Conservation (phyloP, 2,329 filamentous ascomycete species). For the Cytospora paraplurivora region DNA sequence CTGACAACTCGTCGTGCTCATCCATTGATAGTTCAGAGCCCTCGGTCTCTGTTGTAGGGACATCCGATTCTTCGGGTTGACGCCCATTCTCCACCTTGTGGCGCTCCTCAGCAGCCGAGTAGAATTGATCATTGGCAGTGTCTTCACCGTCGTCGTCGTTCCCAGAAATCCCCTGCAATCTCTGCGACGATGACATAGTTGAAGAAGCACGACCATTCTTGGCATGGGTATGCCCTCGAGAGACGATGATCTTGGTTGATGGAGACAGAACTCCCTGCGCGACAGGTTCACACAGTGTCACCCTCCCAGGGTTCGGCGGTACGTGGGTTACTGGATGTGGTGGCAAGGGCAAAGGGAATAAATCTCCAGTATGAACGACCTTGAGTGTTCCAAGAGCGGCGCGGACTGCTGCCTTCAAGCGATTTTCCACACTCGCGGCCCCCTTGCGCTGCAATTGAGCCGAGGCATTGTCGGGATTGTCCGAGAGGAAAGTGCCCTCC, state of each 20-base stretch:
- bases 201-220: conserved; percentile 54
- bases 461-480: conserved; percentile 47
- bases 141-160: conserved; percentile 78
- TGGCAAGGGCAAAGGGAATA: conserved; percentile 74
- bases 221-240: conserved; percentile 60
- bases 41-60: conserved; percentile 59
- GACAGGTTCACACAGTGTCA: conserved; percentile 92
- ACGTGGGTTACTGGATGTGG: conserved; percentile 87
- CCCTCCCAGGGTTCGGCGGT: conserved; percentile 79
- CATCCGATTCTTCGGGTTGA: conserved; percentile 60
- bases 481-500: conserved; percentile 77
- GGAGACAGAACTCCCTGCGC: conserved; percentile 80
- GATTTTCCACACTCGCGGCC: conserved; percentile 49
- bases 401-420: conserved; percentile 67
- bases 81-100: conserved; percentile 60
- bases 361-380: conserved; percentile 81
- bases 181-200: conserved; percentile 50
- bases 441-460: conserved; percentile 40
- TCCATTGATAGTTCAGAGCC: conserved; percentile 64
- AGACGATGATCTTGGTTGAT: conserved; percentile 81
- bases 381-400: conserved; percentile 71
- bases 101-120: conserved; percentile 84
- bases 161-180: conserved; percentile 60
- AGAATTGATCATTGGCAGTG: conserved; percentile 88
- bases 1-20: conserved; percentile 76